These are phyloP conservation scores for Fusarium sp. DNA, from an alignment of 2,329 filamentous ascomycete genomes.

Conservation along the genomic window DNA sequence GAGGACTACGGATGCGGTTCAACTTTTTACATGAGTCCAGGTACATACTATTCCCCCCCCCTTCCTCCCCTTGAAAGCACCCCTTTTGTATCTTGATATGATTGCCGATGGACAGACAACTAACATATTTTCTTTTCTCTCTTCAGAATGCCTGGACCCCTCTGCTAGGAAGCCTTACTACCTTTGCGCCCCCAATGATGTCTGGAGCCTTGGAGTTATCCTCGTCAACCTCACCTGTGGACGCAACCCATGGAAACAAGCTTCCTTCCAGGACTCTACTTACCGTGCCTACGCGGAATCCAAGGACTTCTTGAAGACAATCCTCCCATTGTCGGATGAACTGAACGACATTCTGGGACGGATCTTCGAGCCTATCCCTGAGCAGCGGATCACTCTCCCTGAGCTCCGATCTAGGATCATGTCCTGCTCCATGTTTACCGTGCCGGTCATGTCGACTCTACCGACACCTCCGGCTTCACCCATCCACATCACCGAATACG, in stretches of 20 bases:
- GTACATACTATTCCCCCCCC: constrained; percentile 65
- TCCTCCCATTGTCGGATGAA: constrained; percentile 90
- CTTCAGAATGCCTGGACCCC: constrained; percentile 87
- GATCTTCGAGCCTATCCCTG: constrained; percentile 89
- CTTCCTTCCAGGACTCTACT: constrained; percentile 91
- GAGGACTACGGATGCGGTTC: constrained; percentile 98
- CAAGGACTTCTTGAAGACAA: constrained; percentile 88
- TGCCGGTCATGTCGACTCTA: constrained; percentile 52
- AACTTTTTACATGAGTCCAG: constrained; percentile 99
- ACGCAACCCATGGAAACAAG: constrained; percentile 98
- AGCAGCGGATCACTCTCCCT: constrained; percentile 82
- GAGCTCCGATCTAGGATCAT: constrained; percentile 84
- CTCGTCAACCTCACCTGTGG: constrained; percentile 97
- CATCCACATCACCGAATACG: constrained; percentile 59
- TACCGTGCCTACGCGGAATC: constrained; percentile 92
- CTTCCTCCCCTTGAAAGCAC: constrained; percentile 19
- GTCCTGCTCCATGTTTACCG: constrained; percentile 80
- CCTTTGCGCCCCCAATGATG: constrained; percentile 92
- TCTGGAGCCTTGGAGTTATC: constrained; percentile 98
- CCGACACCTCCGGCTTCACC: constrained; percentile 59
- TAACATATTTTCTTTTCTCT: constrained; percentile 45
- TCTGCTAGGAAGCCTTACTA: constrained; percentile 81
- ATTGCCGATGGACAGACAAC: constrained; percentile 37
- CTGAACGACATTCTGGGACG: constrained; percentile 87
- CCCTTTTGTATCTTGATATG: constrained; percentile 9